Evolutionary conservation across 495 filamentous ascomycete genomes (phyloP), one percentile per base, ranked within the genome.

Genomic region (Talaromyces trachyspermus): DNA sequence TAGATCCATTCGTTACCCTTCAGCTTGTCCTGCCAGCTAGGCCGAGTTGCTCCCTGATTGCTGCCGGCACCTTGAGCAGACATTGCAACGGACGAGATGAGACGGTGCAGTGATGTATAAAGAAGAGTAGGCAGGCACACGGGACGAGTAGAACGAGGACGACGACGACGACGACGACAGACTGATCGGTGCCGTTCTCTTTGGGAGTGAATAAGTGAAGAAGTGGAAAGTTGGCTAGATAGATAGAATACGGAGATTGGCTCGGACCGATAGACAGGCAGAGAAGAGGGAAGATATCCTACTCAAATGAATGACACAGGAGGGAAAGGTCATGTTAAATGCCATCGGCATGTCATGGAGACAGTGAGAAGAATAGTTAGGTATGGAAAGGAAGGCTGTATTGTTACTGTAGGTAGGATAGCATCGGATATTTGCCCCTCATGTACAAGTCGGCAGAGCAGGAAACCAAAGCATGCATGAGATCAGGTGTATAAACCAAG

Each of bases 1-100:
- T 23, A 43, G 7, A 37, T 20, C 33, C 30, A 15, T 53, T 55
- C 58, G 69, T 54, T 65, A 78, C 77, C 68, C 51, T 69, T 52
- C 30, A 81, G 71, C 55, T 68, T 71, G 24, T 73, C 66, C 54
- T 78, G 73, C 76, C 77, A 79, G 42, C 52, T 66, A 12, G 50
- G 46, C 27, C 57, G 58, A 24, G 26, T 39, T 44, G 27, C 55
- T 37, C 49, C 57, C 52, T 57, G 60, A 9, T 54, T 41, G 25
- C 54, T 61, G 24, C 35, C 59, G 30, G 56, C 25, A 48, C 35
- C 42, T 47, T 54, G 22, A 56, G 47, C 19, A 36, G 66, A 59
- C 61, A 68, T 70, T 43, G 41, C 64, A 43, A 48, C 18, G 46
- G 39, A 12, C 27, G 37, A n/a, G 14, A 36, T 36, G 14, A n/a